Evolutionary conservation across 2,329 filamentous ascomycete species (phyloP).

Genomic region (Eutypa lata): DNA sequence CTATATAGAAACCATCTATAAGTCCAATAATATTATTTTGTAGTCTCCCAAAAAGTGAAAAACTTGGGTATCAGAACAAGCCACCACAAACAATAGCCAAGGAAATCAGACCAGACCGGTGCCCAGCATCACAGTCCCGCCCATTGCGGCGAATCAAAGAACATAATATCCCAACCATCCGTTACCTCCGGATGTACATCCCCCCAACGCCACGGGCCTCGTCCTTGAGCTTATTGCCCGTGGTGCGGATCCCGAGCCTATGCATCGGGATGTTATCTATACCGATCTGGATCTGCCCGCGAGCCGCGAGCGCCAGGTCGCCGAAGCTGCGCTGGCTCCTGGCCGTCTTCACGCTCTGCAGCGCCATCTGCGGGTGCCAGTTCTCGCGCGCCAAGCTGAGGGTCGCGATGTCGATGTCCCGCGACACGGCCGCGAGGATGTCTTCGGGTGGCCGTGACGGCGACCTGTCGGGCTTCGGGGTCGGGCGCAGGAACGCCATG

Average conservation of each 20-base stretch:
- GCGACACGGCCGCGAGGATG: slow-evolving; percentile 27
- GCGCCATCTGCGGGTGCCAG: slow-evolving; percentile 41
- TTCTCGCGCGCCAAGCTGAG: slow-evolving; percentile 43
- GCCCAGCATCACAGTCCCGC: too few relatives aligned
- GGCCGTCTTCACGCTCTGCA: slow-evolving; percentile 34
- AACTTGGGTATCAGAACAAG: too few relatives aligned
- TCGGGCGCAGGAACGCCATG: slow-evolving; percentile 52
- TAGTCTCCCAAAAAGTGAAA: too few relatives aligned
- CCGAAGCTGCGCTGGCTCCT: slow-evolving; percentile 40
- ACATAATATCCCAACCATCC: neutral
- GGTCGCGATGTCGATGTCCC: slow-evolving; percentile 41
- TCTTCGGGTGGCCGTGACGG: slow-evolving; percentile 16
- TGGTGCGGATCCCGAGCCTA: slow-evolving; percentile 54
- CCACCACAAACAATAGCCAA: too few relatives aligned
- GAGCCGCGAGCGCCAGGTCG: slow-evolving; percentile 45
- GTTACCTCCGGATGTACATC: slow-evolving; percentile 41
- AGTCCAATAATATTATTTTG: too few relatives aligned
- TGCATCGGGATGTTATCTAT: slow-evolving; percentile 60
- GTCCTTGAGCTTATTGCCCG: slow-evolving; percentile 45
- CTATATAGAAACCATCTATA: too few relatives aligned
- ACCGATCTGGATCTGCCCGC: slow-evolving; percentile 48
- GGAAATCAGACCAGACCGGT: too few relatives aligned
- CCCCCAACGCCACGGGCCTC: slow-evolving; percentile 46
- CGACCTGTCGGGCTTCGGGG: slow-evolving; percentile 1
- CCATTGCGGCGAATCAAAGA: neutral